These are phyloP conservation scores for Fusarium newnesense DNA, from an alignment of 2,329 filamentous ascomycete species.

Conservation along the genomic window DNA sequence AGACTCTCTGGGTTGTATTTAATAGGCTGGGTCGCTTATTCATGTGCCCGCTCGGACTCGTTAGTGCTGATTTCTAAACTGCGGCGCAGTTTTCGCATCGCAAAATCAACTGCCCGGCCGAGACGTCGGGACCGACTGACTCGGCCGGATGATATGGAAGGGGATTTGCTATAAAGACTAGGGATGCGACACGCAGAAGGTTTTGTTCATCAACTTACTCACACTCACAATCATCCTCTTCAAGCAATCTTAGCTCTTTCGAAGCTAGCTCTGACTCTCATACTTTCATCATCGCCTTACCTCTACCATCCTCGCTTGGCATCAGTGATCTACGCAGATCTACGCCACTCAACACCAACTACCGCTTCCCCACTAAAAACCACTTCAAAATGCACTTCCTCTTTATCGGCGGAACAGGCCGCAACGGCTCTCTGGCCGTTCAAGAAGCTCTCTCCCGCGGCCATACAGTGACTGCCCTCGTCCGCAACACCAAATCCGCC, in stretches of 20 bases:
- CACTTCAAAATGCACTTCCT: constrained; percentile 19
- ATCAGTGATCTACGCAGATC: neutral
- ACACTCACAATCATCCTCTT: no score
- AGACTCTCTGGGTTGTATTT: no score
- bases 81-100: neutral
- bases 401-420: constrained; percentile 28
- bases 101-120: neutral
- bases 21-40: neutral
- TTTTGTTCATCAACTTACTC: neutral
- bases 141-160: neutral
- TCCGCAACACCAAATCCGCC: constrained; percentile 3
- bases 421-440: constrained; percentile 22
- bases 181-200: fast-evolving
- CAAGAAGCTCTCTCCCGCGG: constrained; percentile 15
- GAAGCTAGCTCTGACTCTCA: neutral
- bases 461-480: constrained; percentile 21
- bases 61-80: constrained; percentile 18
- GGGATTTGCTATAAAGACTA: constrained; percentile 13
- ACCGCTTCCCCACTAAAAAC: neutral
- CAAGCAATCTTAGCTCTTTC: neutral
- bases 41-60: neutral
- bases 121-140: fast-evolving
- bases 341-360: neutral
- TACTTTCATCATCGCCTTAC: neutral
- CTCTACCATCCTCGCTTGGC: neutral